Evolutionary conservation across 371 early-diverging fungal genomes (phyloP), one percentile per base, ranked within the genome.

Genomic region (Mycotypha africana): DNA sequence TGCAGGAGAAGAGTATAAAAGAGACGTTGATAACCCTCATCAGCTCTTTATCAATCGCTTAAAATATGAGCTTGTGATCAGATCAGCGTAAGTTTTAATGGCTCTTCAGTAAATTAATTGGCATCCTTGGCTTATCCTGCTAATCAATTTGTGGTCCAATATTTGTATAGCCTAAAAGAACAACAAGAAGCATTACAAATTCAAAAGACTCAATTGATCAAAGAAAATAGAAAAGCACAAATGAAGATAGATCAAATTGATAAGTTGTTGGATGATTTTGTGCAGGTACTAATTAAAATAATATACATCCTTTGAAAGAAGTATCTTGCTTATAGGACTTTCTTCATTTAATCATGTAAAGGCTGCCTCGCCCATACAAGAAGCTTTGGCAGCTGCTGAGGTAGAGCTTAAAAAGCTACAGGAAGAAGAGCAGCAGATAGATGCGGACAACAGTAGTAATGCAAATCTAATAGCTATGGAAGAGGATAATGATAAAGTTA

Each of bases 81-180:
- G 70, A 41, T 28, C 52, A 55, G 57, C 50, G 70, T 65, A 65
- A 60, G 47, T 35, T 28, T 8, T 28, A 28, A n/a, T n/a, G n/a
- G n/a, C n/a, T n/a, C n/a, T n/a, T n/a, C n/a, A n/a, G n/a, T n/a
- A n/a, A n/a, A n/a, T n/a, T n/a, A n/a, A n/a, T n/a, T n/a, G n/a
- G n/a, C n/a, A n/a, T n/a, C n/a, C n/a, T n/a, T n/a, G n/a, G n/a
- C n/a, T n/a, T n/a, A n/a, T n/a, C n/a, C n/a, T n/a, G n/a, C n/a
- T n/a, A n/a, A n/a, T n/a, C n/a, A n/a, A n/a, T n/a, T n/a, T n/a
- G n/a, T n/a, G n/a, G n/a, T n/a, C n/a, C n/a, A n/a, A n/a, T n/a
- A n/a, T n/a, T n/a, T n/a, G n/a, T n/a, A n/a, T 50, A 74, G 74
- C 10, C 41, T 70, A 22, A 64, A 67, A 47, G 66, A 67, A 45